Base-by-base conservation (phyloP, 768 basidiomycete genomes). In the Gloeostereum incarnatum region DNA sequence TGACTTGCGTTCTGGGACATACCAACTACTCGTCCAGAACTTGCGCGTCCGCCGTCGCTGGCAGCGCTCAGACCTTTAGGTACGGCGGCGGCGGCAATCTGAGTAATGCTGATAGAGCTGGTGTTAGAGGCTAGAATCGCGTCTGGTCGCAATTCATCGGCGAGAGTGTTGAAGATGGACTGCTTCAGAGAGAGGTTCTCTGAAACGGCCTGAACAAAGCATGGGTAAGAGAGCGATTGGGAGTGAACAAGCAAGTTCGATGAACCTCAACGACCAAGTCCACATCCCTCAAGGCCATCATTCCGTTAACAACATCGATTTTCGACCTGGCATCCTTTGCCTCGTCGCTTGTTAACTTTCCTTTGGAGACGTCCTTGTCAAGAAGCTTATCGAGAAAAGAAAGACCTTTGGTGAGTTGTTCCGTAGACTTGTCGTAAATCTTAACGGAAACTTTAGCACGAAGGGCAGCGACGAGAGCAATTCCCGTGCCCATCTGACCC, bases 81-180 rank as follows among this genome's bases (percentile, higher is more conserved):
- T 14, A 91, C 59, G 6, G 84, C 81, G 21, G 86, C 65, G 5
- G 82, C 82, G 0, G 93, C 92, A 37, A 97, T 88, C 63, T 93
- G 93, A 16, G 92, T 92, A 31, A 98, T 81, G 46, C 85, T 89
- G 45, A 97, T 97, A 7, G 87, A 90, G 40, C 89, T 92, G 2
- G 93, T 98, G 52, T 98, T 97, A 30, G 80, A 78, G 0, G 92
- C 93, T 16, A 98, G 67, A 35, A 98, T 91, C 6, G 87, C 75
- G 22, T 73, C 67, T 0, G 82, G 78, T 20, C 75, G 67, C 35
- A 91, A 56, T 49, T 81, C 73, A 34, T 70, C 70, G 11, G 81
- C 73, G 16, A 97, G 70, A 2, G 68, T 61, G 4, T 66, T 57
- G 58, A 98, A 96, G 44, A 98, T 77, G 4, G 66, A 59, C 47